phyloP scores from a whole-genome alignment of 2,329 filamentous ascomycete species.

The Neonectria hederae region DNA sequence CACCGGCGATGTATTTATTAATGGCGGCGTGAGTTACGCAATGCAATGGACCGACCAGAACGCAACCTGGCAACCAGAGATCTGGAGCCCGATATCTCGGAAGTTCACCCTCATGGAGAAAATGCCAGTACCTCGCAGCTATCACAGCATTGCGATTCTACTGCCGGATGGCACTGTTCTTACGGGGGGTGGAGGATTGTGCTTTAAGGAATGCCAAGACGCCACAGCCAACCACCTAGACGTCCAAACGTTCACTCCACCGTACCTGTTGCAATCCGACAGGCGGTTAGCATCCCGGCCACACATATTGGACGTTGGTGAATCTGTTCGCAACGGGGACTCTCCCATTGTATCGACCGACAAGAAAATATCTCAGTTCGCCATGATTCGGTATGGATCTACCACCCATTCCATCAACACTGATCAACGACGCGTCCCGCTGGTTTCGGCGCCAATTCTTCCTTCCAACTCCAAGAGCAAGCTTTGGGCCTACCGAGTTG shows the following conservation, averaged over 20 bases:
- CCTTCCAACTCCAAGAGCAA: no score
- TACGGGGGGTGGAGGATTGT: constrained; percentile 31
- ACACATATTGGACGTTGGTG: constrained; percentile 19
- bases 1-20: constrained; percentile 57
- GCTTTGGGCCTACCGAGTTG: constrained; percentile 24
- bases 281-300: constrained; percentile 24
- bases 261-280: constrained; percentile 24
- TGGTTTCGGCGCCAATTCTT: constrained; percentile 2
- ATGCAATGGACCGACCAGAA: no score
- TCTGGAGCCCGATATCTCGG: no score
- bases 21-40: constrained; percentile 57
- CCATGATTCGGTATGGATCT: constrained; percentile 28
- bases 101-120: no score
- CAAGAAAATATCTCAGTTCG: constrained; percentile 13
- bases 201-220: no score
- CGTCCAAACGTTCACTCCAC: constrained; percentile 29
- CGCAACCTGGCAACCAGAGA: not conserved
- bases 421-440: constrained; percentile 29
- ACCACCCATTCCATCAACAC: constrained; percentile 31
- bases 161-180: constrained; percentile 25
- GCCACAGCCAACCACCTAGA: constrained; percentile 33
- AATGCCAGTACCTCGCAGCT: not conserved
- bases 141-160: constrained; percentile 23
- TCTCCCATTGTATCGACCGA: constrained; percentile 6
- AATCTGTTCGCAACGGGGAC: constrained; percentile 7